A percentile compares a stretch with the other conserved stretches of the same genome.
Evolutionary conservation across 306 rosid species (phyloP).

Genomic region (Dalbergia cultrata): DNA sequence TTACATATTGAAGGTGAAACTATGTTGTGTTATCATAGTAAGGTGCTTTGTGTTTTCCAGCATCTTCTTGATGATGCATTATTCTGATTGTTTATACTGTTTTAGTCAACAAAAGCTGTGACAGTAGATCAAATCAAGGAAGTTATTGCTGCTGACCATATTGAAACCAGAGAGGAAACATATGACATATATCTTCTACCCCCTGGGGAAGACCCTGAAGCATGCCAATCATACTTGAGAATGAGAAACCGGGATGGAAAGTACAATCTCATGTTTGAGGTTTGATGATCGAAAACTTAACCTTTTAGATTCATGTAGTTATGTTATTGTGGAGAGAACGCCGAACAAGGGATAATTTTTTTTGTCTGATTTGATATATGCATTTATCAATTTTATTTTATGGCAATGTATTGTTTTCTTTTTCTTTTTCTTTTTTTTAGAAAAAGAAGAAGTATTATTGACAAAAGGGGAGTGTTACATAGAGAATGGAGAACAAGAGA

Average conservation of each 20-base stretch:
- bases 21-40: constrained; percentile 21
- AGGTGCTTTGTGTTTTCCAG: constrained; percentile 27
- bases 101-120: constrained; percentile 83
- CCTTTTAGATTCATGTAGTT: constrained; percentile 17
- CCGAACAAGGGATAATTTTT: background rate
- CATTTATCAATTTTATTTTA: constrained; percentile 27
- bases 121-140: constrained; percentile 85
- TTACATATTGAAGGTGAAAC: constrained; percentile 83
- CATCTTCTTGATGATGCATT: constrained; percentile 28
- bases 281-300: constrained; percentile 49
- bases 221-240: constrained; percentile 97
- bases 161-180: constrained; percentile 89
- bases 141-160: constrained; percentile 72
- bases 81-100: constrained; percentile 40
- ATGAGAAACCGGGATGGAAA: constrained; percentile 99
- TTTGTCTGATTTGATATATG: constrained; percentile 17
- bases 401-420: background rate
- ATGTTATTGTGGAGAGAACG: constrained; percentile 7
- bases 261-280: constrained; percentile 99
- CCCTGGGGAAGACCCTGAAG: constrained; percentile 99
- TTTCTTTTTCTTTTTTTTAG: no score
- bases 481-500: no score
- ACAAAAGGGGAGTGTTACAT: no score
- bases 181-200: constrained; percentile 98
- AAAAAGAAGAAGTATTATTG: no score